phyloP scores from a whole-genome alignment of 2,329 filamentous ascomycete species.

The Purpureocillium lavendulum region DNA sequence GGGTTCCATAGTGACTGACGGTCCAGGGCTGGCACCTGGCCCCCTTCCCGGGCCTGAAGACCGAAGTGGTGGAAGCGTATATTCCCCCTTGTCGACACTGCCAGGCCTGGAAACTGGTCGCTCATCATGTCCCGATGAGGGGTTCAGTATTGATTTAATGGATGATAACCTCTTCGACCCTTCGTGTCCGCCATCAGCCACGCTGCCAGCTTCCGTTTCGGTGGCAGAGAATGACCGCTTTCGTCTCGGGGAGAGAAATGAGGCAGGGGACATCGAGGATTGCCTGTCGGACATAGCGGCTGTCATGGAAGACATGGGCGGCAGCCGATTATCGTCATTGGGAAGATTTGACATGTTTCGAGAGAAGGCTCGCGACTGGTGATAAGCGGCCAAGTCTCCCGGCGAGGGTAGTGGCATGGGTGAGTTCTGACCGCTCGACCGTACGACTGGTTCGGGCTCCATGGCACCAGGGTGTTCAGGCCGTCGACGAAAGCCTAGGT shows the following conservation, averaged over 20 bases:
- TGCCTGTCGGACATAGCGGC: constrained; percentile 36
- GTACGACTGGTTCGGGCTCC: constrained; percentile 35
- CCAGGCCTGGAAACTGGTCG: constrained; percentile 16
- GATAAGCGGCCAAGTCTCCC: constrained; percentile 42
- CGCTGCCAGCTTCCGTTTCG: constrained; percentile 39
- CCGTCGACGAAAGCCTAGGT: constrained; percentile 47
- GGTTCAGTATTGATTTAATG: constrained; percentile 69
- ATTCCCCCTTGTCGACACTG: constrained; percentile 28
- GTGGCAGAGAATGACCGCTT: constrained; percentile 61
- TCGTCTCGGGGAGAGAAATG: constrained; percentile 49
- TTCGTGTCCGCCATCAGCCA: constrained; percentile 32
- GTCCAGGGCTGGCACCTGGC: constrained; percentile 28
- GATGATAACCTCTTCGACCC: constrained; percentile 58
- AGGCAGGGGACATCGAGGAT: constrained; percentile 51
- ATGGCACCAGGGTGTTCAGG: constrained; percentile 35
- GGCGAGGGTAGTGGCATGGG: constrained; percentile 31
- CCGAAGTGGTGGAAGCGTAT: constrained; percentile 31
- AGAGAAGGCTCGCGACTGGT: constrained; percentile 32
- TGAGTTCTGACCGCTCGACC: constrained; percentile 34
- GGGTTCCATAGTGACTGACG: constrained; percentile 25
- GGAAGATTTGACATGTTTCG: constrained; percentile 31
- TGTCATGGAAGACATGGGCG: constrained; percentile 43
- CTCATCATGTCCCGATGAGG: constrained; percentile 23
- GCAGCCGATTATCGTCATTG: constrained; percentile 49
- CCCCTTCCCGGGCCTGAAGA: constrained; percentile 32